These are phyloP conservation scores for Obelidium mucronatum DNA, from an alignment of 192 early-diverging fungal species.

Conservation along the genomic window DNA sequence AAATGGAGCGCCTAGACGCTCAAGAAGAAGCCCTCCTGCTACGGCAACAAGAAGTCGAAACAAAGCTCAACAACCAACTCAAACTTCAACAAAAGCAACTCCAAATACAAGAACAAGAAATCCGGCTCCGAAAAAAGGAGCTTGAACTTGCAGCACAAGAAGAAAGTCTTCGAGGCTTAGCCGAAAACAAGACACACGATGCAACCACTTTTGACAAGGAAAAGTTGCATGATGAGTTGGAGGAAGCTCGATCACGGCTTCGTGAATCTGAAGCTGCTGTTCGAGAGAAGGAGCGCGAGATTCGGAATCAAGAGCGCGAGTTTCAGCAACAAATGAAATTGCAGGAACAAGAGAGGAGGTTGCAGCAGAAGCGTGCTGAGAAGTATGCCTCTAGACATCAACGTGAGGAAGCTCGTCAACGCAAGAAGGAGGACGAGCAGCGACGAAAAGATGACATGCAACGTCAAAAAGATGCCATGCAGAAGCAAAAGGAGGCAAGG, in stretches of 20 bases:
- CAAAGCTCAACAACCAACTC: neutral
- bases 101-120: slow-evolving; percentile 1
- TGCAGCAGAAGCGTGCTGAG: neutral
- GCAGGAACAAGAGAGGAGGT: neutral
- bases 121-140: neutral
- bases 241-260: no score
- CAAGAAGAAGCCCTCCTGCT: neutral
- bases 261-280: neutral
- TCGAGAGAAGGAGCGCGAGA: neutral
- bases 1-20: neutral
- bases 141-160: neutral
- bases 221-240: neutral
- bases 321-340: neutral
- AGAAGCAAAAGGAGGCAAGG: neutral
- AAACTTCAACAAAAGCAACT: neutral
- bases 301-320: neutral
- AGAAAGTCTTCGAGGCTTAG: neutral
- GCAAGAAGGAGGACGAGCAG: neutral
- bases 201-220: no score
- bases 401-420: no score
- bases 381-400: no score
- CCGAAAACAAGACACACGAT: no score
- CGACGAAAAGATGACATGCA: neutral
- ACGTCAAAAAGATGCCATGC: neutral
- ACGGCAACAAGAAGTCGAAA: neutral